Evolutionary conservation across 139 green algal species (phyloP).

Genomic region (Coelastrella sp.): DNA sequence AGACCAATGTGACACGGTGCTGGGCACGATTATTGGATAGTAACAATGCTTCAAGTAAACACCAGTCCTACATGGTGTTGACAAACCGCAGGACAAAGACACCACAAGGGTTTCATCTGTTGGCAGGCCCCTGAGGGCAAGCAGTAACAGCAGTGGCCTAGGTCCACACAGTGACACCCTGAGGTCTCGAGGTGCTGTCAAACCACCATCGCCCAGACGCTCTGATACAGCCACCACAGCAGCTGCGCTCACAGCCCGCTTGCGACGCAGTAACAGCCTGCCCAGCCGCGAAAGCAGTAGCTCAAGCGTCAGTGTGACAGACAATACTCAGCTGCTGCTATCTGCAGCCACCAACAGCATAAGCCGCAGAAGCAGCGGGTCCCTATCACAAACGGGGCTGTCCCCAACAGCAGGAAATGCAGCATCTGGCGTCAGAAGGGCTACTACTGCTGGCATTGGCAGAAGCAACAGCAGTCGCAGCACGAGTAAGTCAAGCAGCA

Average conservation of each 20-base stretch:
- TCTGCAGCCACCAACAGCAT: not conserved
- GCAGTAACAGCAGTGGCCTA: no score
- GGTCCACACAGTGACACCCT: no score
- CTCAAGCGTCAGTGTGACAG: not conserved
- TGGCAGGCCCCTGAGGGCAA: no score
- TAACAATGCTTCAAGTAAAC: no score
- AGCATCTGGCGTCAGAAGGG: not conserved
- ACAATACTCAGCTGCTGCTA: not conserved
- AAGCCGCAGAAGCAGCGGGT: not conserved
- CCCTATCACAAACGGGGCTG: not conserved
- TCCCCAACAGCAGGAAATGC: constrained; percentile 4
- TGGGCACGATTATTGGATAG: no score
- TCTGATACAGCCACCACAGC: not conserved
- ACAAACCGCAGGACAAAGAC: no score
- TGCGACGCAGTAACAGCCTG: not conserved
- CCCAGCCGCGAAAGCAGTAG: constrained; percentile 14
- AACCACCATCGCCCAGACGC: no score
- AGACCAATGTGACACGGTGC: no score
- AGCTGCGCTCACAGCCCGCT: not conserved
- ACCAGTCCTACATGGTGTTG: no score
- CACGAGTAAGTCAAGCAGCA: constrained; percentile 26
- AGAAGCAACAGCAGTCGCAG: not conserved
- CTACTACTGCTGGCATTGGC: not conserved
- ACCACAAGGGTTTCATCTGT: no score
- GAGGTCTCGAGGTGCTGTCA: no score